Conservation (phyloP, 2,329 filamentous ascomycete species). For the Aspergillus udagawae region DNA sequence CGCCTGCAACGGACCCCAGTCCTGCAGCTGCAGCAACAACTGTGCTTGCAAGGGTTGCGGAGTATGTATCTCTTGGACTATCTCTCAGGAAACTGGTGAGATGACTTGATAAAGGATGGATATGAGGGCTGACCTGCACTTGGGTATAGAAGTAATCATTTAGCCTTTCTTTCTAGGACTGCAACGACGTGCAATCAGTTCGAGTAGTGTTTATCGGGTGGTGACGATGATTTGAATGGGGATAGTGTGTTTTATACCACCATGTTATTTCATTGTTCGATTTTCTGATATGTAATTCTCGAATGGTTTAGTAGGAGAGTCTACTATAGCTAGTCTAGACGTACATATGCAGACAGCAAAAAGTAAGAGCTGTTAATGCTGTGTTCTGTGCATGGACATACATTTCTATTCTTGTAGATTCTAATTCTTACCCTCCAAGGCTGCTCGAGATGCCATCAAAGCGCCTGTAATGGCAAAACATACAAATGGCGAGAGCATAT, state of each 20-base stretch:
- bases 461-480: conserved; percentile 30
- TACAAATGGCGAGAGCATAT: conserved; percentile 28
- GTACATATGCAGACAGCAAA: no score
- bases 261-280: background rate
- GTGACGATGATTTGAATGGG: background rate
- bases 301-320: background rate
- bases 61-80: conserved; percentile 27
- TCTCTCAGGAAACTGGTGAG: conserved; percentile 6
- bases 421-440: conserved; percentile 6
- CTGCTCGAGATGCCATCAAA: conserved; percentile 27
- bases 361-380: no score
- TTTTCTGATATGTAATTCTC: background rate
- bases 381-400: background rate
- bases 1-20: conserved; percentile 27
- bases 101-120: conserved; percentile 6
- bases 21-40: conserved; percentile 30
- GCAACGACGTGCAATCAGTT: background rate
- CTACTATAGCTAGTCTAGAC: background rate
- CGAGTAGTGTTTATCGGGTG: conserved; percentile 4
- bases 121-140: conserved; percentile 9
- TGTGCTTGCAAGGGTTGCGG: conserved; percentile 38
- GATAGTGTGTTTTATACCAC: no score
- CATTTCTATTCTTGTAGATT: background rate
- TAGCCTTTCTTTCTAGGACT: background rate
- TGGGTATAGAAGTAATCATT: conserved; percentile 21